Evolutionary conservation across 495 filamentous ascomycete species (phyloP).

Genomic region (Tuber borchii): DNA sequence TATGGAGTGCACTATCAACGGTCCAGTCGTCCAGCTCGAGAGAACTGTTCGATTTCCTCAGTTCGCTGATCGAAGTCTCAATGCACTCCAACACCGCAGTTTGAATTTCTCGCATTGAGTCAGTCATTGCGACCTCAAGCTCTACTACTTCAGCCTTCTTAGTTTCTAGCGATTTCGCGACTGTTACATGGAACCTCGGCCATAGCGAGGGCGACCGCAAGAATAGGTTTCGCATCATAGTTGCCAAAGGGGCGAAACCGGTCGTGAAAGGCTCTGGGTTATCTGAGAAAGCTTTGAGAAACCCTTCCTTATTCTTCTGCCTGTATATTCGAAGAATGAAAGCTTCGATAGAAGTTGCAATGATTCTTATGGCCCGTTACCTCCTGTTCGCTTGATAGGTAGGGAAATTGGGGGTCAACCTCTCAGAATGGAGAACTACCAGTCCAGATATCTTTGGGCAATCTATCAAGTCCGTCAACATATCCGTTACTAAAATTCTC

Average conservation of each 20-base stretch:
- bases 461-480: constrained; percentile 72
- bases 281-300: constrained; percentile 95
- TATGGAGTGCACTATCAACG: constrained; percentile 85
- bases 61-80: constrained; percentile 82
- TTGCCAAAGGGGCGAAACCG: constrained; percentile 81
- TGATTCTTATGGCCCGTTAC: constrained; percentile 49
- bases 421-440: constrained; percentile 81
- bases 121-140: constrained; percentile 92
- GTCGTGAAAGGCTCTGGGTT: constrained; percentile 84
- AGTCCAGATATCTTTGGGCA: constrained; percentile 82
- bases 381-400: background rate
- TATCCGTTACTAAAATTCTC: constrained; percentile 86
- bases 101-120: constrained; percentile 86
- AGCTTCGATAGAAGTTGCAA: constrained; percentile 84
- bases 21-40: constrained; percentile 98
- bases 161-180: constrained; percentile 84
- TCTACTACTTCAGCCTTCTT: constrained; percentile 94
- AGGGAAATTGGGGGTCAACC: constrained; percentile 42
- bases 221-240: constrained; percentile 89
- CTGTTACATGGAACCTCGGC: constrained; percentile 89
- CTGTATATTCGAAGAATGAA: constrained; percentile 92
- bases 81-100: constrained; percentile 94
- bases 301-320: constrained; percentile 85
- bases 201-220: constrained; percentile 81
- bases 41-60: constrained; percentile 72